Evolutionary conservation across 768 basidiomycete species (phyloP).

Genomic region (Termitomyces eurrhizus): DNA sequence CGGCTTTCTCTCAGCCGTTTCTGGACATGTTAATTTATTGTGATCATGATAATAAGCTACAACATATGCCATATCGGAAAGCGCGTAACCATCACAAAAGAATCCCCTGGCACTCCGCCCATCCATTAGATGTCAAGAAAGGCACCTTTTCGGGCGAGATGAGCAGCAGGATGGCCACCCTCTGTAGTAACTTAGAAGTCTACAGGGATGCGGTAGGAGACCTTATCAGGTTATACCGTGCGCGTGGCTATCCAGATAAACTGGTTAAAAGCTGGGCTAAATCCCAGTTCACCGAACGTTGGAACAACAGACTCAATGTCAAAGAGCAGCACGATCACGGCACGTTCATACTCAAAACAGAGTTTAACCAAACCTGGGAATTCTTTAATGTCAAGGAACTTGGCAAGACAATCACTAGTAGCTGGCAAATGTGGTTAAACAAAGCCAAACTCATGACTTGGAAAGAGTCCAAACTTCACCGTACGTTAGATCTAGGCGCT

Average conservation of each 20-base stretch:
- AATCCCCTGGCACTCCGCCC: neutral
- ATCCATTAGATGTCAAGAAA: neutral
- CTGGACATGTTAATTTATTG: neutral
- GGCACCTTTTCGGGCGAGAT: neutral
- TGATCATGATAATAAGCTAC: accelerated
- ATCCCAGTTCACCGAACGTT: neutral
- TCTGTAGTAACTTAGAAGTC: neutral
- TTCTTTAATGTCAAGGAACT: neutral
- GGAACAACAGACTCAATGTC: neutral
- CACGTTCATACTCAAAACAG: neutral
- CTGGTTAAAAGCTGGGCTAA: neutral
- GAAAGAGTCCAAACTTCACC: neutral
- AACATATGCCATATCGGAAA: neutral
- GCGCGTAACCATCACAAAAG: neutral
- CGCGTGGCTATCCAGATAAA: neutral
- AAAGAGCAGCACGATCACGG: neutral
- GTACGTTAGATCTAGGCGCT: neutral
- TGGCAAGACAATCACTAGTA: neutral
- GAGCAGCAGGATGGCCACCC: neutral
- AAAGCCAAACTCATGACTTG: neutral
- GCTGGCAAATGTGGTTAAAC: neutral
- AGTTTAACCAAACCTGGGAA: neutral
- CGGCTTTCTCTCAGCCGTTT: neutral
- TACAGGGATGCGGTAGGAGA: no score
- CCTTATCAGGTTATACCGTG: no score